A percentile compares a stretch with the other conserved stretches of the same genome.
Evolutionary conservation across 108 stramenopile genomes (phyloP).

Genomic region (Stephanodiscus triporus): DNA sequence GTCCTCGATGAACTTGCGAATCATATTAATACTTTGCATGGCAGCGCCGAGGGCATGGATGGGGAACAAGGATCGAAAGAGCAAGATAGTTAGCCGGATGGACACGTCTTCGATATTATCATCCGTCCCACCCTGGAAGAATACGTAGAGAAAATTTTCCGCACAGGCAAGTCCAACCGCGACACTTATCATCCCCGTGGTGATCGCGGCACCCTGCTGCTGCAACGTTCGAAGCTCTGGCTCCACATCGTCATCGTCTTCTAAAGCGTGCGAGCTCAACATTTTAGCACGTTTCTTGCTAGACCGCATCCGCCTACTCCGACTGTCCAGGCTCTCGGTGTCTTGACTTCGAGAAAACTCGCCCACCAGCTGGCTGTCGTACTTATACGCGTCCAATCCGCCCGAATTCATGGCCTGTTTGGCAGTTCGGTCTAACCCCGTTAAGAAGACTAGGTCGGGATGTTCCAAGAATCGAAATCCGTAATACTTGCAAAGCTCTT

Average conservation of each 20-base stretch:
- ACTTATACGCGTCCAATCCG: conserved; percentile 77
- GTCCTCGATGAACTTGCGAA: conserved; percentile 81
- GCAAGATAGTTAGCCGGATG: conserved; percentile 73
- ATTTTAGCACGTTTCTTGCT: conserved; percentile 8
- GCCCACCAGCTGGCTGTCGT: conserved; percentile 46
- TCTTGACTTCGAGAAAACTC: conserved; percentile 46
- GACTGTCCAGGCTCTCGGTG: conserved; percentile 36
- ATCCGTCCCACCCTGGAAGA: conserved; percentile 73
- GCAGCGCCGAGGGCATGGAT: conserved; percentile 88
- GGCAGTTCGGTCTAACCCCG: conserved; percentile 69
- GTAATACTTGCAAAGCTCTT: conserved; percentile 91
- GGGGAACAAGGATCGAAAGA: conserved; percentile 85
- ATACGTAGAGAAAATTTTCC: conserved; percentile 90
- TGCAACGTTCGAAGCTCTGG: conserved; percentile 72
- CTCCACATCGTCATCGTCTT: conserved; percentile 62
- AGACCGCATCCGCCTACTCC: conserved; percentile 15
- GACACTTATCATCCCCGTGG: conserved; percentile 87
- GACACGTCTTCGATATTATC: conserved; percentile 30
- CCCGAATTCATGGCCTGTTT: conserved; percentile 67
- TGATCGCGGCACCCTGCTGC: conserved; percentile 88
- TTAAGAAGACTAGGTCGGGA: conserved; percentile 85
- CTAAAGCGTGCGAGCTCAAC: not conserved
- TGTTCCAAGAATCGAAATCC: conserved; percentile 86
- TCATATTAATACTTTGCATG: conserved; percentile 86
- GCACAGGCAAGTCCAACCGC: conserved; percentile 90